phyloP scores from a whole-genome alignment of 208 protist species.

The Paratrypanosoma confusum region DNA sequence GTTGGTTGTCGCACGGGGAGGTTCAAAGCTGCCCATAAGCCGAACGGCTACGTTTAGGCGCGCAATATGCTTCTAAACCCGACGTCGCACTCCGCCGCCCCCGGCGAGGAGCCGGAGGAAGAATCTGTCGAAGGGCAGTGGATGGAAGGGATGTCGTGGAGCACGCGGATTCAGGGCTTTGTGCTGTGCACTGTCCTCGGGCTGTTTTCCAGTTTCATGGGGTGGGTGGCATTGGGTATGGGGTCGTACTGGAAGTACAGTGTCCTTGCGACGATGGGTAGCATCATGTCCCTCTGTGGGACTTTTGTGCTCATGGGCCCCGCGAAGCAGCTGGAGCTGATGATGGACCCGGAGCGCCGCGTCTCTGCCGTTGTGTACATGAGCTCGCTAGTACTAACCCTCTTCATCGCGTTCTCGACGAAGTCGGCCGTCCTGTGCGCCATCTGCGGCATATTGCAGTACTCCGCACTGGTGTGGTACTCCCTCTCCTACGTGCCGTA shows the following conservation, averaged over 20 bases:
- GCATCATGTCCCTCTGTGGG: conserved; percentile 61
- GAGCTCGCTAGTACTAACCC: conserved; percentile 46
- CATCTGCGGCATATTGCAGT: conserved; percentile 71
- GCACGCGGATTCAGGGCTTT: conserved; percentile 70
- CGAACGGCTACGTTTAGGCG: background rate
- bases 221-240: conserved; percentile 68
- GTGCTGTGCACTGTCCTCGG: conserved; percentile 64
- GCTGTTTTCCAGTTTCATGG: conserved; percentile 65
- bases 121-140: conserved; percentile 43
- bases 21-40: background rate
- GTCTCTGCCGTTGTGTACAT: conserved; percentile 62
- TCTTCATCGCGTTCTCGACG: conserved; percentile 54
- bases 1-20: background rate
- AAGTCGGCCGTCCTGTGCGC: conserved; percentile 54
- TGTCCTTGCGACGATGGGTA: conserved; percentile 57
- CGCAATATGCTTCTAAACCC: background rate
- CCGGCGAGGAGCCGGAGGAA: background rate
- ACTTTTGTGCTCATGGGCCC: conserved; percentile 84
- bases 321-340: conserved; percentile 62
- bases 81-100: background rate
- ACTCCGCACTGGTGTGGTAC: conserved; percentile 78
- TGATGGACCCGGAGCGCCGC: conserved; percentile 82
- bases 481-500: conserved; percentile 86
- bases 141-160: conserved; percentile 65
- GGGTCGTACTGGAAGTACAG: conserved; percentile 83